Base-by-base conservation (phyloP, 2,329 filamentous ascomycete genomes). In the Curvularia sp. region DNA sequence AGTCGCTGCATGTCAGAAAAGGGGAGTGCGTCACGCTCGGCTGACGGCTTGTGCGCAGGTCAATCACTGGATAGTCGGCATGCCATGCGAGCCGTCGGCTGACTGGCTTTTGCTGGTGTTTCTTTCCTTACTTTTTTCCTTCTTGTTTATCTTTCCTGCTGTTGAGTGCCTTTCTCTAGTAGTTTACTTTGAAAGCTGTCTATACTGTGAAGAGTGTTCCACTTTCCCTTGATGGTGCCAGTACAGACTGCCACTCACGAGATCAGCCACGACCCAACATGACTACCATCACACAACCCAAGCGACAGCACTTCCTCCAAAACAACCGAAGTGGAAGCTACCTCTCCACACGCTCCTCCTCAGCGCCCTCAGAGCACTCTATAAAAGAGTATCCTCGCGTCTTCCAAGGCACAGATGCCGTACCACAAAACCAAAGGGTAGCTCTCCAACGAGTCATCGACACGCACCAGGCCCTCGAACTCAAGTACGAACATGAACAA, bases 361-460 rank as follows among this genome's bases (percentile, higher is more conserved):
- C 42, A 5, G 12, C 34, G 34, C 48, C 46, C 15, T 18, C 41
- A 39, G 39, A 39, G 2, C 30, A 39, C 6, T 49, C 47, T 15
- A 8, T 49, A 13, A 36, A 19, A 5, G 21, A 27, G 6, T 43
- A 25, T 21, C 41, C 50, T 8, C 39, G 18, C 25, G 13, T 64
- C 34, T 67, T 67, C 55, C 36, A 65, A 46, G 64, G 64, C 43
- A 67, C 64, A 36, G 64, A 67, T 28, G 55, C 60, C 21, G 56
- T 67, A 2, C 42, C 56, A n/a, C 59, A 60, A 23, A 65, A 67
- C 12, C 62, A 55, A 18, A 61, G 54, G 51, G 55, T 63, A 0
- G 56, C 64, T 9, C 57, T 67, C 27, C 56, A 59, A 25, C 58
- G 62, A n/a, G 47, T 65, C 48, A 46, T 65, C 49, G 58, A 67